phyloP scores from a whole-genome alignment of 2,329 filamentous ascomycete species.

The Trichoderma guizhouense region DNA sequence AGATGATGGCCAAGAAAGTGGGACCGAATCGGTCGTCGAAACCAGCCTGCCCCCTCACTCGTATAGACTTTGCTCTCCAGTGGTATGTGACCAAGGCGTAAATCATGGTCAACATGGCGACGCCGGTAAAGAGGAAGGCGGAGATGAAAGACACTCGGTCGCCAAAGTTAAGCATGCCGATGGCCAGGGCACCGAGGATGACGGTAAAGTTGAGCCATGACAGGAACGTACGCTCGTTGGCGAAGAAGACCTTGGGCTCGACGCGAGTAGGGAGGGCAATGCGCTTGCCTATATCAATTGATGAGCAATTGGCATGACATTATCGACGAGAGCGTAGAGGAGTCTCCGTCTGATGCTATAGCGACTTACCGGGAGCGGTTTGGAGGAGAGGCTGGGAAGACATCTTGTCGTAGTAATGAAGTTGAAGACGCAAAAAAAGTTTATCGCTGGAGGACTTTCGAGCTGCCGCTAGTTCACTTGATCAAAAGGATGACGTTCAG shows the following conservation, averaged over 20 bases:
- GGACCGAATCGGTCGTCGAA: constrained; percentile 97
- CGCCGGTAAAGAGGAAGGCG: constrained; percentile 87
- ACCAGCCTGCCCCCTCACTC: constrained; percentile 85
- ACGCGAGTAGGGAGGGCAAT: constrained; percentile 97
- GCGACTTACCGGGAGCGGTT: constrained; percentile 73
- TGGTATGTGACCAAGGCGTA: constrained; percentile 96
- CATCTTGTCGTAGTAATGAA: constrained; percentile 51
- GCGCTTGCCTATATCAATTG: constrained; percentile 72
- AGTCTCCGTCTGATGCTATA: background rate
- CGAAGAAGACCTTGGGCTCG: constrained; percentile 99
- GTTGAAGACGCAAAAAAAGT: background rate
- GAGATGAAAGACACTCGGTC: constrained; percentile 92
- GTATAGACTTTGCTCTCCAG: constrained; percentile 91
- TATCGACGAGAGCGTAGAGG: background rate
- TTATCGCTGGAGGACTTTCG: background rate
- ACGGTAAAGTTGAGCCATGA: constrained; percentile 99
- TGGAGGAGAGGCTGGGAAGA: constrained; percentile 96
- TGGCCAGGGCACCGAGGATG: constrained; percentile 91
- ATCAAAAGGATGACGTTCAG: background rate
- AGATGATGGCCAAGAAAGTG: constrained; percentile 80
- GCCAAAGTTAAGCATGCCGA: constrained; percentile 97
- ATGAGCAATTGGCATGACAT: background rate
- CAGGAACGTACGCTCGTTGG: constrained; percentile 98
- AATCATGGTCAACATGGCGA: constrained; percentile 91
- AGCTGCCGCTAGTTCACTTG: background rate